Base-by-base conservation (phyloP, 768 basidiomycete genomes). In the Collybiopsis luxurians region DNA sequence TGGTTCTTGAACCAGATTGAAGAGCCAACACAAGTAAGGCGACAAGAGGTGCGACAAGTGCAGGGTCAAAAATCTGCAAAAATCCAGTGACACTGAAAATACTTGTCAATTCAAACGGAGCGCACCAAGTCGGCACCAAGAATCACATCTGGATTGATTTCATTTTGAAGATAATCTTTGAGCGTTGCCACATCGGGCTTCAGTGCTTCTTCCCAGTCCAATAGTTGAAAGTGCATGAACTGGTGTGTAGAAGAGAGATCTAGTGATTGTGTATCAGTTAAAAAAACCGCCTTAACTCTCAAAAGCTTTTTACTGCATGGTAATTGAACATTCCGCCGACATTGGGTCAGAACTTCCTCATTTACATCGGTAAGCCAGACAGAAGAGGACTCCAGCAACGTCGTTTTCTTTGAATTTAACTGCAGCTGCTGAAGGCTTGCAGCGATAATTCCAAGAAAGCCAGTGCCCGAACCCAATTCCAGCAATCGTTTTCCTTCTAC, bases 381-480 rank as follows among this genome's bases (percentile, higher is more conserved):
- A 3, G 65, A 58, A 31, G 46, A 23, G 44, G 53, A 40, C n/a
- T n/a, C n/a, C n/a, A n/a, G n/a, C n/a, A n/a, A n/a, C 23, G 17
- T 44, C 40, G 45, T 26, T 21, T 26, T 44, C 2, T 43, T 26
- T n/a, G n/a, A n/a, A n/a, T n/a, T n/a, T n/a, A n/a, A n/a, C n/a
- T n/a, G n/a, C 7, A 67, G 53, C 51, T 73, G 66, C 63, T 92
- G 90, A 15, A 90, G 66, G 42, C 75, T 75, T 0, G 82, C 83
- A 28, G 83, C 66, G 6, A 90, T 67, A 38, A 82, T 79, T 3
- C 89, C 91, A 15, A 92, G 73, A 62, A 91, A 86, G n/a, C 91
- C 91, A 2, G 78, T 75, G 1, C 91, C 91, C 5, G 83, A 86
- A 11, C 91, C 91, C 1, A 92, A 75, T 66, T 93, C 91, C 10